These are phyloP conservation scores for Taiozyma onychis DNA, from an alignment of 1,139 yeast genomes.

Conservation along the genomic window DNA sequence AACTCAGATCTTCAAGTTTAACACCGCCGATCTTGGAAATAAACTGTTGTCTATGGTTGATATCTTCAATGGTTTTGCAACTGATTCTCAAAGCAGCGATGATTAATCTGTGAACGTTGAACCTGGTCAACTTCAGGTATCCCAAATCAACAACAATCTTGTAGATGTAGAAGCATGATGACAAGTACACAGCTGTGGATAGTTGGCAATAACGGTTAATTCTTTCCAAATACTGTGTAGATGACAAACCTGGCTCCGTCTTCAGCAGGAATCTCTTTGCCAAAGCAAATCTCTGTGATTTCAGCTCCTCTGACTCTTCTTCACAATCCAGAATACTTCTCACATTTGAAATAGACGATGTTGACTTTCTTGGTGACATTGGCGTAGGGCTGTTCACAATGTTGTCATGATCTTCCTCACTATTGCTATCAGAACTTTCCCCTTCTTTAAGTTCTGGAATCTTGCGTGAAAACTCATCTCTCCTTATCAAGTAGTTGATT, in stretches of 20 bases:
- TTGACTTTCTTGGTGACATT: constrained; percentile 11
- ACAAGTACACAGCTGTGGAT: constrained; percentile 38
- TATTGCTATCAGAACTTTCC: neutral
- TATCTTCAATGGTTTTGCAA: constrained; percentile 47
- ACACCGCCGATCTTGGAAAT: constrained; percentile 51
- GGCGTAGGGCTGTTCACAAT: constrained; percentile 2
- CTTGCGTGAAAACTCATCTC: neutral
- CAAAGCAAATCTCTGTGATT: constrained; percentile 12
- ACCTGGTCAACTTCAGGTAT: constrained; percentile 32
- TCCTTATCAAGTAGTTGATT: constrained; percentile 2
- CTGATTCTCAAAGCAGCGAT: constrained; percentile 45
- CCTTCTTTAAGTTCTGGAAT: neutral
- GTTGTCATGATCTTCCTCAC: neutral
- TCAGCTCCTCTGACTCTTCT: neutral
- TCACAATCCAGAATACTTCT: constrained; percentile 1
- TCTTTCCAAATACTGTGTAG: constrained; percentile 33
- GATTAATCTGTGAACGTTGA: constrained; percentile 42
- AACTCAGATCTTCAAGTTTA: constrained; percentile 35
- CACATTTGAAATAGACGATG: neutral
- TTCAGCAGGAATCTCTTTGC: constrained; percentile 34
- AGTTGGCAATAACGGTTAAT: constrained; percentile 37
- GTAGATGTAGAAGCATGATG: constrained; percentile 32
- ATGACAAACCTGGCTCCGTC: constrained; percentile 30
- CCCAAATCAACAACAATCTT: constrained; percentile 28
- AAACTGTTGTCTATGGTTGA: constrained; percentile 42